Base-by-base conservation (phyloP, 2,329 filamentous ascomycete species). In the Exophiala calicioides region DNA sequence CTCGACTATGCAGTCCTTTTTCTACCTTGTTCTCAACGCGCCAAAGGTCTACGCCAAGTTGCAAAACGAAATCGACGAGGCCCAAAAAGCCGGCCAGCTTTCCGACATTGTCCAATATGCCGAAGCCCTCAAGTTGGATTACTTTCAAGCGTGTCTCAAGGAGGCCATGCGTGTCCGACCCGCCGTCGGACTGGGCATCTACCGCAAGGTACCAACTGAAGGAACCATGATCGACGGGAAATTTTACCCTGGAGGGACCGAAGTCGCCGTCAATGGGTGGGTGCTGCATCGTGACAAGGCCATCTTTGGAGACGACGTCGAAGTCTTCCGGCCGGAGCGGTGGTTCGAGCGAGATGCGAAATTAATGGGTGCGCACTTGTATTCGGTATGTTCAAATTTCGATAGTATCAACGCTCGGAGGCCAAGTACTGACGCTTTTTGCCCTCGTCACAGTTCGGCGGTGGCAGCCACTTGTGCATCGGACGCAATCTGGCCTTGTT, bases 1-100 rank as follows among this genome's bases (percentile, higher is more conserved):
- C 8, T 78, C 76, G 3, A 78, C 76, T 0, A 79, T 79, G 76
- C 76, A 79, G 52, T 78, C 75, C 35, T 77, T 79, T 60, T 77
- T 77, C 65, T 76, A 72, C 65, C 69, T 71, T 26, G 65, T 75
- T 0, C 66, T 79, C 6, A 70, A 73, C 27, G 67, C 71, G n/a
- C 64, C 67, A 0, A 60, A 58, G 0, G 50, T 39, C 9, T 54
- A 57, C 23, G 13, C 38, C 15, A 78, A 80, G 56, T 69, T 82
- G 13, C 62, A 68, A 12, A 40, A 59, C 2, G 61, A 65, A 44
- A 51, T 64, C 13, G 52, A 62, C n/a, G 41, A 46, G 12, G 53
- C 51, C 12, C 31, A 53, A 36, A 31, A 47, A 20, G 35, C 40
- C 8, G 53, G 55, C 6, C 34, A 47, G 18, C 49, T 57, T 12